These are phyloP conservation scores for Fraxinus angustifolia DNA, from an alignment of 305 asterid genomes.

Conservation along the genomic window DNA sequence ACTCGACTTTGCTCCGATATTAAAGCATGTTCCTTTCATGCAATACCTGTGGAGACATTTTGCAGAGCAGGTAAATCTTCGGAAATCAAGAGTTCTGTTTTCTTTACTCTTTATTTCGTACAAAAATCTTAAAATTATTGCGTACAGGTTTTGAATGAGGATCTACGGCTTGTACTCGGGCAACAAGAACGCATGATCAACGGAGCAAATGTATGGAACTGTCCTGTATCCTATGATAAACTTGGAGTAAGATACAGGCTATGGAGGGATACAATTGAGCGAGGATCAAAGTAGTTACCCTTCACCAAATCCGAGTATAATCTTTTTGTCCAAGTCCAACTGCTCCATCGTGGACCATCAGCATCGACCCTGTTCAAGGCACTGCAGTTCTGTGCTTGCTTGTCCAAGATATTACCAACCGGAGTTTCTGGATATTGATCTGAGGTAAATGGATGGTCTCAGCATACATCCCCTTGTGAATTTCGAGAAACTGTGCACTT, in stretches of 20 bases:
- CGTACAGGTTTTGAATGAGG: constrained; percentile 79
- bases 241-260: constrained; percentile 83
- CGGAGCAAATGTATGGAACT: constrained; percentile 79
- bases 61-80: constrained; percentile 59
- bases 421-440: constrained; percentile 20
- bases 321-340: constrained; percentile 13
- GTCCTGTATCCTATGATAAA: constrained; percentile 78
- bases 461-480: constrained; percentile 21
- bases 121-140: not conserved
- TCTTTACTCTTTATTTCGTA: not conserved
- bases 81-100: not conserved
- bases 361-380: constrained; percentile 15
- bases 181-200: constrained; percentile 79
- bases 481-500: constrained; percentile 37
- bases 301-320: constrained; percentile 37
- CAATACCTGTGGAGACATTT: constrained; percentile 76
- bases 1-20: constrained; percentile 76
- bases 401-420: constrained; percentile 10
- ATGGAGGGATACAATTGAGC: constrained; percentile 78
- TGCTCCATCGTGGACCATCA: constrained; percentile 23
- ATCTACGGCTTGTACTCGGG: constrained; percentile 77
- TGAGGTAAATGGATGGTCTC: constrained; percentile 24
- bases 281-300: constrained; percentile 44
- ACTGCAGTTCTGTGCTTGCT: constrained; percentile 5
- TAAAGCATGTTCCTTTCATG: constrained; percentile 75